These are phyloP conservation scores for Chrysoporthe cubensis DNA, from an alignment of 2,329 filamentous ascomycete species.

Conservation along the genomic window DNA sequence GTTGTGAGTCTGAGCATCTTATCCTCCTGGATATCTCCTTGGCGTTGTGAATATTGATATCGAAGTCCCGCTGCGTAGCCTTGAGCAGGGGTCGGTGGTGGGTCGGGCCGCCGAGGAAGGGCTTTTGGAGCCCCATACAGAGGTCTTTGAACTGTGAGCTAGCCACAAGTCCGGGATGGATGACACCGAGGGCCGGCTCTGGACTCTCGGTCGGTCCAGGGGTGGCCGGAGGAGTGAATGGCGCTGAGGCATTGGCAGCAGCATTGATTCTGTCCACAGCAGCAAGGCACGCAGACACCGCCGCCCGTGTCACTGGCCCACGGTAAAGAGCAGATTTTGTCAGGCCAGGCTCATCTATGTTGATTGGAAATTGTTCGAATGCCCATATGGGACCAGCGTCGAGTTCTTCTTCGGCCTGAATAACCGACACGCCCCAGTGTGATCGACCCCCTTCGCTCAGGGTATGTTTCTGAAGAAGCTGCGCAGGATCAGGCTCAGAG, in stretches of 20 bases:
- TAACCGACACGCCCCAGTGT: slow-evolving; percentile 46
- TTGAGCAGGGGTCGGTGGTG: slow-evolving; percentile 44
- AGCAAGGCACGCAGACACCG: slow-evolving; percentile 41
- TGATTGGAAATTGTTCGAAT: slow-evolving; percentile 46
- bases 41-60: slow-evolving; percentile 40
- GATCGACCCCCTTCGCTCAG: slow-evolving; percentile 39
- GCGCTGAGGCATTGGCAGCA: slow-evolving; percentile 32
- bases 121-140: slow-evolving; percentile 40
- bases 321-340: slow-evolving; percentile 48
- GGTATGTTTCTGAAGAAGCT: slow-evolving; percentile 35
- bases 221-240: slow-evolving; percentile 29
- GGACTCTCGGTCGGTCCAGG: slow-evolving; percentile 7
- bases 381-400: slow-evolving; percentile 50
- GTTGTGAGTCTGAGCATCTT: slow-evolving; percentile 46
- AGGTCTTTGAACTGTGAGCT: slow-evolving; percentile 33
- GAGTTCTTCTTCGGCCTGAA: slow-evolving; percentile 45
- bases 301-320: slow-evolving; percentile 43
- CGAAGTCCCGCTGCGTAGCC: slow-evolving; percentile 43
- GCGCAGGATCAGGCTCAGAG: slow-evolving; percentile 36
- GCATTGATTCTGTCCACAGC: slow-evolving; percentile 43
- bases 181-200: slow-evolving; percentile 7
- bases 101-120: slow-evolving; percentile 44
- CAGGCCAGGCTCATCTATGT: slow-evolving; percentile 44
- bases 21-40: slow-evolving; percentile 46
- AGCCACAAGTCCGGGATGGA: slow-evolving; percentile 35